Evolutionary conservation across 2,329 filamentous ascomycete genomes (phyloP).

Genomic region (Neocatenulostroma microsporum): DNA sequence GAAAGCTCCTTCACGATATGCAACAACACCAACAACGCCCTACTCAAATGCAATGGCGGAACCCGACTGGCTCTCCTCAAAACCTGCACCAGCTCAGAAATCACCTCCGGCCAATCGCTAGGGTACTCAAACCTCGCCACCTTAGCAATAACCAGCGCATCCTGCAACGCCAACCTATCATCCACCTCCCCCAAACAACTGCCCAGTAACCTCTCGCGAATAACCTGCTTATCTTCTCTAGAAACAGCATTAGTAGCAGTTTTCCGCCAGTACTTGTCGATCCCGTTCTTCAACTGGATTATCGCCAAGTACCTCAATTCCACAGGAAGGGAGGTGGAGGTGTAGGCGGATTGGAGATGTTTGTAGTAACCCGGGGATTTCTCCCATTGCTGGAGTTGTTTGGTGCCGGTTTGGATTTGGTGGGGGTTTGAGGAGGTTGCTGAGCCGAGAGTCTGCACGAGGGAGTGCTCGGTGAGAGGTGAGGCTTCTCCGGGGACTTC

Average conservation of each 20-base stretch:
- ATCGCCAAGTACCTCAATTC: slow-evolving; percentile 82
- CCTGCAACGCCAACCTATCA: slow-evolving; percentile 70
- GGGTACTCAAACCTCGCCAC: slow-evolving; percentile 86
- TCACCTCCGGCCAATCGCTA: slow-evolving; percentile 61
- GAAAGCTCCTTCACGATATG: slow-evolving; percentile 86
- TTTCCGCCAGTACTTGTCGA: slow-evolving; percentile 88
- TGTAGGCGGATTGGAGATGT: slow-evolving; percentile 57
- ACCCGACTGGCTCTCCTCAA: slow-evolving; percentile 42
- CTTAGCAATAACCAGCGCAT: slow-evolving; percentile 80
- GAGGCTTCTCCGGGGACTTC: slow-evolving; percentile 77
- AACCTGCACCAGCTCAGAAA: slow-evolving; percentile 51
- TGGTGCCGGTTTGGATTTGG: slow-evolving; percentile 46
- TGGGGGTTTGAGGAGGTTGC: slow-evolving; percentile 41
- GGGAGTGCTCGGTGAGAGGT: slow-evolving; percentile 41
- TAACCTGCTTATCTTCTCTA: slow-evolving; percentile 65
- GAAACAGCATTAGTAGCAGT: slow-evolving; percentile 60
- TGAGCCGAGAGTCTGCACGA: slow-evolving; percentile 43
- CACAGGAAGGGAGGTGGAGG: slow-evolving; percentile 66
- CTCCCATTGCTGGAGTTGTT: slow-evolving; percentile 47
- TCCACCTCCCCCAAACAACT: slow-evolving; percentile 72
- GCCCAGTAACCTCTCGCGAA: slow-evolving; percentile 67
- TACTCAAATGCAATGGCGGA: slow-evolving; percentile 52
- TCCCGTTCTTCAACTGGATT: slow-evolving; percentile 92
- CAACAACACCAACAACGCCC: slow-evolving; percentile 68
- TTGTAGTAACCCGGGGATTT: slow-evolving; percentile 41